phyloP scores from a whole-genome alignment of 2,329 filamentous ascomycete species.

The Lomentospora prolificans region DNA sequence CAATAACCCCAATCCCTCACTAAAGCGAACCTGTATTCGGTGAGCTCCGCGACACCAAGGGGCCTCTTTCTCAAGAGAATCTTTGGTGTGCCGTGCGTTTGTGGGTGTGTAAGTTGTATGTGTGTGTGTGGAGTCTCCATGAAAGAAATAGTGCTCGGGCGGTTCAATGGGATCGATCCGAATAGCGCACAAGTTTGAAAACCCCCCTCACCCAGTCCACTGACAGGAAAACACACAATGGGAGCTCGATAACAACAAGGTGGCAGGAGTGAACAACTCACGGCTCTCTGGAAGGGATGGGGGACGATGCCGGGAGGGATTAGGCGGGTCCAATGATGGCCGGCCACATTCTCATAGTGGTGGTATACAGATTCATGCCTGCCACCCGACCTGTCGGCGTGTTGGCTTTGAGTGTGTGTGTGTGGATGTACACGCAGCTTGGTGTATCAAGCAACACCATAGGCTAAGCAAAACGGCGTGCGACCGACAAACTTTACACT shows the following conservation, averaged over 20 bases:
- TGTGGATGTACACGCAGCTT: neutral
- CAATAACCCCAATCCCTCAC: neutral
- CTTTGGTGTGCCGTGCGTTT: neutral
- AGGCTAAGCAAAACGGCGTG: too few species aligned
- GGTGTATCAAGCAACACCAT: neutral
- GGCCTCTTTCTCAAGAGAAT: neutral
- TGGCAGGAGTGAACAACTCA: neutral
- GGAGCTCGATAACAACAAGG: too few species aligned
- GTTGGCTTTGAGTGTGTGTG: neutral
- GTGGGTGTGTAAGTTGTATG: neutral
- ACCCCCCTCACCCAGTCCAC: too few species aligned
- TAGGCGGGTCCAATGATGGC: neutral
- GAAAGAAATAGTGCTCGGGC: too few species aligned
- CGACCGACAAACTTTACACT: too few species aligned
- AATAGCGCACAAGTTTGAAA: too few species aligned
- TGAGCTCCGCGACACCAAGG: neutral
- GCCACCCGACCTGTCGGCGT: neutral
- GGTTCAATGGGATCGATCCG: too few species aligned
- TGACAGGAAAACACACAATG: too few species aligned
- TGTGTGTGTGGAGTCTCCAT: constrained; percentile 1
- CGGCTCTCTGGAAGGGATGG: neutral
- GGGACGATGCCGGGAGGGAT: neutral
- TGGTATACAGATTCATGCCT: neutral
- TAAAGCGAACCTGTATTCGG: neutral
- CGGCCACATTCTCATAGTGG: neutral